Conservation (phyloP, 2,329 filamentous ascomycete genomes). For the Talaromyces rugulosus region DNA sequence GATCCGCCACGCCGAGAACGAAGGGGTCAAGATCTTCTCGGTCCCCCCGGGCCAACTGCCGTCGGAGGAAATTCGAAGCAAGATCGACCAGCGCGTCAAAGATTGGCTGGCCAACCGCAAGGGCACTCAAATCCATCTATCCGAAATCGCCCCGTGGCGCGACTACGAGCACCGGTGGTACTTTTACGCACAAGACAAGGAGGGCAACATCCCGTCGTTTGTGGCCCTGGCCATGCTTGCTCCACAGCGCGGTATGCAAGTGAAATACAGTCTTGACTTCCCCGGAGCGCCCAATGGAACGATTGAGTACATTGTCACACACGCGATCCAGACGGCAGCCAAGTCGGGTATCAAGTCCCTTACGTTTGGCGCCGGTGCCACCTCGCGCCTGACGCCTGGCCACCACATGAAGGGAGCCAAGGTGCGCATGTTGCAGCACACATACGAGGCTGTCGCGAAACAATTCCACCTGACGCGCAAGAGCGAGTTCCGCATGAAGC, state of each 20-base stretch:
- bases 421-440: slow-evolving; percentile 74
- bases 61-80: slow-evolving; percentile 62
- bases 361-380: slow-evolving; percentile 84
- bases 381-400: slow-evolving; percentile 68
- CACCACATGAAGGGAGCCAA: slow-evolving; percentile 77
- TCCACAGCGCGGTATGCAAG: slow-evolving; percentile 80
- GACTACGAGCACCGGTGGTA: slow-evolving; percentile 80
- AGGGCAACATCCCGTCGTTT: slow-evolving; percentile 69
- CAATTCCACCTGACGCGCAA: slow-evolving; percentile 80
- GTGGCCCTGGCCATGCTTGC: slow-evolving; percentile 80
- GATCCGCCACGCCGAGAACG: slow-evolving; percentile 72
- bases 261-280: slow-evolving; percentile 96
- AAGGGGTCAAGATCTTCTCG: slow-evolving; percentile 76
- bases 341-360: slow-evolving; percentile 60
- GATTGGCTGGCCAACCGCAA: slow-evolving; percentile 79
- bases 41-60: slow-evolving; percentile 61
- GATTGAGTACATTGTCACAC: slow-evolving; percentile 77
- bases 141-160: slow-evolving; percentile 84
- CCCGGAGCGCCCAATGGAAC: slow-evolving; percentile 78
- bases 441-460: slow-evolving; percentile 75
- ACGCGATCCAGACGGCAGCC: slow-evolving; percentile 61
- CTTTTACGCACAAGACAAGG: slow-evolving; percentile 70
- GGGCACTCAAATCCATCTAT: slow-evolving; percentile 83
- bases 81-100: slow-evolving; percentile 67
- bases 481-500: slow-evolving; percentile 85